Percentiles rank a stretch among this genome's conserved stretches.
phyloP scores from a whole-genome alignment of 75 land plant species.

The Pinus tabuliformis region DNA sequence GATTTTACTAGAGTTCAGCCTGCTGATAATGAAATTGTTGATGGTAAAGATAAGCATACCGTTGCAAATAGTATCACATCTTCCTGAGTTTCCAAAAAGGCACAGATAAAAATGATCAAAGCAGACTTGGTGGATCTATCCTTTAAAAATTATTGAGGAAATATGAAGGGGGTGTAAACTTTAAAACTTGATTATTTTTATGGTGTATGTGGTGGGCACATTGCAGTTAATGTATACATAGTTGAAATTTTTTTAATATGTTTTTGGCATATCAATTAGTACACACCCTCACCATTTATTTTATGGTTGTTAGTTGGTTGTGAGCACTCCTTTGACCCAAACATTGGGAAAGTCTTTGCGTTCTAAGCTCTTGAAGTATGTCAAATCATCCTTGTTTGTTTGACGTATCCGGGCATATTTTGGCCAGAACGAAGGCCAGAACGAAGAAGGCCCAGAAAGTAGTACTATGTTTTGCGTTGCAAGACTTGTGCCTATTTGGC shows the following conservation, averaged over 20 bases:
- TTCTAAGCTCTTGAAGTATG: slow-evolving; percentile 7
- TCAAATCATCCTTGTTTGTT: background rate
- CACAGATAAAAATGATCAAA: slow-evolving; percentile 17
- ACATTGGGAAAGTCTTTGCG: background rate
- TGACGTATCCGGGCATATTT: background rate
- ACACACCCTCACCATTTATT: background rate
- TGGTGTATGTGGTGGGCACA: background rate
- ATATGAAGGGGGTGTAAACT: background rate
- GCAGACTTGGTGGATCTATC: background rate
- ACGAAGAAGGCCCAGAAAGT: background rate
- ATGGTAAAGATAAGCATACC: slow-evolving; percentile 4
- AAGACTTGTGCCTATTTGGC: background rate
- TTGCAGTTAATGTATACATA: no score
- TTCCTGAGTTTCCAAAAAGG: slow-evolving; percentile 14
- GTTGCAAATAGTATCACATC: slow-evolving; percentile 5
- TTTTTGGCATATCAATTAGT: background rate
- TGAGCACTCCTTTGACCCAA: background rate
- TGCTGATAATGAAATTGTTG: slow-evolving; percentile 19
- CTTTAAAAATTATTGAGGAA: background rate
- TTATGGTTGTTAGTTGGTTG: background rate
- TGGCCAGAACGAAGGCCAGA: no score
- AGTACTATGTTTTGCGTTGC: background rate
- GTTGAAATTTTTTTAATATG: background rate
- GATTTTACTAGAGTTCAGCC: slow-evolving; percentile 53
- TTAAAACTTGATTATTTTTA: background rate